Evolutionary conservation across 345 rosid genomes (phyloP), one percentile per base, ranked within the genome.

Genomic region (Turritis glabra): DNA sequence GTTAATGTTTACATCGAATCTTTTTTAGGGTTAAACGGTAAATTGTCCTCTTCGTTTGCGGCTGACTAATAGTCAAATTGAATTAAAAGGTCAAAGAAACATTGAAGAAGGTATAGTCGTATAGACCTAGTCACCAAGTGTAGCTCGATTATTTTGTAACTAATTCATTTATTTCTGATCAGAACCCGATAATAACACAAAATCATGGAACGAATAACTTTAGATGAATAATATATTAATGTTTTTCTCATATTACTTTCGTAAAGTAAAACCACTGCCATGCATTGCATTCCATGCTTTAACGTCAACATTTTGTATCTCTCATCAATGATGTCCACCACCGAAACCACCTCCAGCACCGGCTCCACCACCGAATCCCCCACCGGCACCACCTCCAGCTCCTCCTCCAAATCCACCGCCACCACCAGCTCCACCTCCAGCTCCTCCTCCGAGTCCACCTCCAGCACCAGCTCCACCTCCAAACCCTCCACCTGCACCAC

Each of bases 401-500:
- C 81, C 81, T 5, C 61, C 52, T 13, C 84, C 89, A 14, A 21
- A 76, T 1, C 84, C 87, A 0, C 35, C 73, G 14, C 65, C 87
- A 0, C 35, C 73, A 3, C 64, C 64, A 35, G 44, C 64, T 17
- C 72, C 72, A 25, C 76, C 82, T 1, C 84, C 89, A 0, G 23
- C 82, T 48, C 85, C 86, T 30, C 79, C 72, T 15, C 92, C 85
- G 0, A 37, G 26, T 56, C 90, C 84, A 1, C 79, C 69, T 1
- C 83, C 88, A 0, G 69, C 81, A 17, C 90, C 90, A 48, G 76
- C 78, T 30, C 77, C 78, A 32, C 78, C 60, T 12, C 73, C 78
- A 46, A 66, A 56, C 3, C 88, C 90, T 11, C 86, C 85, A 10
- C 86, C 86, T 5, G 75, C 71, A 7, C 84, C 87, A 0, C 89